Conservation (phyloP, 441 rosid genomes). For the Viola pubescens region DNA sequence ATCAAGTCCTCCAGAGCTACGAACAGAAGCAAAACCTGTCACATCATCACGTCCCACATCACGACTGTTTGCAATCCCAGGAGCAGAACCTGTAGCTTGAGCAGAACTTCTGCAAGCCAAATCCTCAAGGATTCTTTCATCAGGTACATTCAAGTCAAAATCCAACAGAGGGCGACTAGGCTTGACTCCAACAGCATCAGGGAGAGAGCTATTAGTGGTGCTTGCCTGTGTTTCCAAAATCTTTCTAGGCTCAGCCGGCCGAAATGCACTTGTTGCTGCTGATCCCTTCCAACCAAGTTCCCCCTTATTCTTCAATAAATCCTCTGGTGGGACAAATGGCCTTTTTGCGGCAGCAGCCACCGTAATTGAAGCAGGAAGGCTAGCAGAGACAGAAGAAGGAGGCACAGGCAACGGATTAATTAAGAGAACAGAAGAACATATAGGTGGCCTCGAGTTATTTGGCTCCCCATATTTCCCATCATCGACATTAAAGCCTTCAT, state of each 20-base stretch:
- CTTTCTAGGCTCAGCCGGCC: conserved; percentile 93
- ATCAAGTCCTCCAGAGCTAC: conserved; percentile 58
- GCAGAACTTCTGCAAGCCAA: conserved; percentile 37
- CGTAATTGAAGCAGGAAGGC: conserved; percentile 61
- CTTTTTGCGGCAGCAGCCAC: conserved; percentile 93
- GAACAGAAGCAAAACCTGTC: conserved; percentile 29
- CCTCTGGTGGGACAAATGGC: conserved; percentile 74
- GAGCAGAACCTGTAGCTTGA: conserved; percentile 27
- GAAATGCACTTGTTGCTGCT: conserved; percentile 98
- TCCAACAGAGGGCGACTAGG: conserved; percentile 52
- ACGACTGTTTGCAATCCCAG: conserved; percentile 21
- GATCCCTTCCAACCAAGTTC: conserved; percentile 96
- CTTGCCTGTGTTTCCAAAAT: conserved; percentile 33
- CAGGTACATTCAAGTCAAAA: conserved; percentile 78
- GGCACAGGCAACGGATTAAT: conserved; percentile 39
- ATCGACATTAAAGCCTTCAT: conserved; percentile 68
- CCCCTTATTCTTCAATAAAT: conserved; percentile 56
- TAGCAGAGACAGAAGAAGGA: conserved; percentile 35
- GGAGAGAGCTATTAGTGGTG: conserved; percentile 19
- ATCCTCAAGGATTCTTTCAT: conserved; percentile 74
- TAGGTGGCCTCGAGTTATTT: conserved; percentile 28
- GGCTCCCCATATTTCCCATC: conserved; percentile 43
- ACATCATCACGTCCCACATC: conserved; percentile 23
- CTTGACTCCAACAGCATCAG: conserved; percentile 42
- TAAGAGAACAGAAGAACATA: conserved; percentile 34